A percentile compares a stretch with the other conserved stretches of the same genome.
Evolutionary conservation across 176 grass and related monocot species (phyloP).

Genomic region (Thinopyrum elongatum): DNA sequence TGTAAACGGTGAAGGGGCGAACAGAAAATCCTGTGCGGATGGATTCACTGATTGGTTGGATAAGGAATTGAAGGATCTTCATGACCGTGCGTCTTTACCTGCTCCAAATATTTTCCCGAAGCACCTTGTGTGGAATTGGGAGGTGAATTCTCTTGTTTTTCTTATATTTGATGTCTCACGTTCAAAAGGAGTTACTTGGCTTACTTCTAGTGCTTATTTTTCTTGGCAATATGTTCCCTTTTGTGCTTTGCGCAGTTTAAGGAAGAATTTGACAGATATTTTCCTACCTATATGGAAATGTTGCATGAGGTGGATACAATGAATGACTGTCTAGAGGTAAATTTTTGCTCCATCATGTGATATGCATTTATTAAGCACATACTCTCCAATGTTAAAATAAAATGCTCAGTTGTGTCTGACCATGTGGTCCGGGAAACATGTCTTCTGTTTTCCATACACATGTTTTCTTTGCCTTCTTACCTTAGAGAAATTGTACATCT

Average conservation of each 20-base stretch:
- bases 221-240: not conserved
- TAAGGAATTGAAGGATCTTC: not conserved
- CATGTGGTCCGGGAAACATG: too few relatives aligned
- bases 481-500: too few relatives aligned
- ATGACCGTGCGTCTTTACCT: not conserved
- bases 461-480: too few relatives aligned
- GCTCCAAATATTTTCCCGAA: slow-evolving; percentile 4
- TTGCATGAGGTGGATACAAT: slow-evolving; percentile 10
- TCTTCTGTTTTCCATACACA: too few relatives aligned
- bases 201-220: slow-evolving; percentile 2
- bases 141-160: not conserved
- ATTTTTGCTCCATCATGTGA: not conserved
- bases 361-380: too few relatives aligned
- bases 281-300: slow-evolving; percentile 14
- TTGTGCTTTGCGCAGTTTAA: not conserved
- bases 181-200: not conserved
- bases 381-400: too few relatives aligned
- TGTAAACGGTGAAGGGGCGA: not conserved
- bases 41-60: not conserved
- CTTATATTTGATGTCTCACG: not conserved
- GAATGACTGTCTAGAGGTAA: slow-evolving; percentile 19
- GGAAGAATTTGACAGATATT: slow-evolving; percentile 17
- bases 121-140: slow-evolving; percentile 1
- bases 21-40: not conserved
- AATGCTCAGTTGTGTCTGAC: not conserved